Base-by-base conservation (phyloP, 768 basidiomycete species). In the Hypholoma fasciculare region DNA sequence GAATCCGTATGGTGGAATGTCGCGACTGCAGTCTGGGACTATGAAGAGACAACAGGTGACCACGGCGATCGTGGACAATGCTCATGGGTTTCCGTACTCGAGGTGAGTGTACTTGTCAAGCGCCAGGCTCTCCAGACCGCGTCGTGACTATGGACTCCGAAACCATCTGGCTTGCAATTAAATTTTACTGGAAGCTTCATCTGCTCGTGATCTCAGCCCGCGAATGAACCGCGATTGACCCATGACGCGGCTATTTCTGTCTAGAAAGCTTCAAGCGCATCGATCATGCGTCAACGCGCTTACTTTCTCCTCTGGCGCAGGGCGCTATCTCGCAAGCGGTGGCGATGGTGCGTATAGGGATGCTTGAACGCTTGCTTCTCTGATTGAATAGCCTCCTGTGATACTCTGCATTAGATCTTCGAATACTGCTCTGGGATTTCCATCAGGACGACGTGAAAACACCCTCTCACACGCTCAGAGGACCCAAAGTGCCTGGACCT, bases 281-380 rank as follows among this genome's bases (percentile, higher is more conserved):
- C 75, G 70, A 36, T 86, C 87, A 9, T 89, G 88, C 67, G 80
- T 89, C 44, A 89, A 89, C 65, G 79, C 79, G 11, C 77, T 89
- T 16, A 67, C 77, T 1, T 88, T 88, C 58, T 88, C 87, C 2
- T 79, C 80, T n/a, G 70, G 77, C 7, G 80, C 82, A 34, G 86
- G 84, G 1, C 76, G 82, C 55, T 87, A 85, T 72, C 67, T 89
- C 40, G 87, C 86, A 2, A 87, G 84, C 63, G 88, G 85, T 27
- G 88, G 88, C 36, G 88, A 89, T 69, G 87, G 86, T 87, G 70
- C 59, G 80, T 53, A 36, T 58, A 30, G 23, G 2, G 26, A 9
- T 37, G 17, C 26, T n/a, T 7, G 16, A 17, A n/a, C 19, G 7
- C 30, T 16, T 55, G 38, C 49, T 23, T 7, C 42, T 59, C 54